Conservation (phyloP, 805 yeast genomes). For the Kodamaea laetipori region DNA sequence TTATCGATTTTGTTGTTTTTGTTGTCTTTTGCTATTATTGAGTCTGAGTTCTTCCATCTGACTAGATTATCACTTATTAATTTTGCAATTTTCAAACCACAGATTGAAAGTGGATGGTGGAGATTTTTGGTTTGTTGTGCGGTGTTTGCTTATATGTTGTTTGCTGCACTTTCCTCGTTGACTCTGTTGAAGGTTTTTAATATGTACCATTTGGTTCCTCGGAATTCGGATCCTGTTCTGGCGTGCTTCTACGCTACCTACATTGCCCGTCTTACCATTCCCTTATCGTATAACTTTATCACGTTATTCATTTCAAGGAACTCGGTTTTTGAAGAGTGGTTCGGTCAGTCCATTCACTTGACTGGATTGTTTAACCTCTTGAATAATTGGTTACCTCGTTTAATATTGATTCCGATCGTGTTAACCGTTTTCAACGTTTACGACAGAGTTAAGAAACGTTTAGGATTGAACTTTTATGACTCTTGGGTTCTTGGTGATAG, state of each 20-base stretch:
- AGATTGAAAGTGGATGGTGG: conserved; percentile 22
- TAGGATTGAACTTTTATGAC: conserved; percentile 43
- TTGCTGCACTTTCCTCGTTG: conserved; percentile 65
- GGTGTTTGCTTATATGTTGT: conserved; percentile 63
- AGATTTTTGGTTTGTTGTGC: conserved; percentile 45
- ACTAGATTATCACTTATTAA: conserved; percentile 65
- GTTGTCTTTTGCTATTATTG: conserved; percentile 57
- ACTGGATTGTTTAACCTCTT: conserved; percentile 72
- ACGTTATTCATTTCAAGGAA: conserved; percentile 58
- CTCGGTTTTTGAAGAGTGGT: conserved; percentile 66
- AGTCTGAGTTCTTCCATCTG: conserved; percentile 76
- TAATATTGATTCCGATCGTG: conserved; percentile 68
- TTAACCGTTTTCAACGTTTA: conserved; percentile 67
- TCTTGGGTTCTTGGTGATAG: conserved; percentile 42
- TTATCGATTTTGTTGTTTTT: conserved; percentile 44
- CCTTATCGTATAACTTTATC: conserved; percentile 76
- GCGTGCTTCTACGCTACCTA: conserved; percentile 78
- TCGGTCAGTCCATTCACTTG: conserved; percentile 73
- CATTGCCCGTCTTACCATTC: conserved; percentile 79
- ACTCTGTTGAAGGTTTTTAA: conserved; percentile 71
- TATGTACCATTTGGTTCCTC: conserved; percentile 72
- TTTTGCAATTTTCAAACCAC: conserved; percentile 38
- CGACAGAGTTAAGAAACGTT: conserved; percentile 52
- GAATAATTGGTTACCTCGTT: conserved; percentile 75
- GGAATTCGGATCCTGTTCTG: conserved; percentile 72